Percentiles rank a stretch among this genome's conserved stretches.
phyloP scores from a whole-genome alignment of 2,329 filamentous ascomycete species.

The Trichophyton simii region DNA sequence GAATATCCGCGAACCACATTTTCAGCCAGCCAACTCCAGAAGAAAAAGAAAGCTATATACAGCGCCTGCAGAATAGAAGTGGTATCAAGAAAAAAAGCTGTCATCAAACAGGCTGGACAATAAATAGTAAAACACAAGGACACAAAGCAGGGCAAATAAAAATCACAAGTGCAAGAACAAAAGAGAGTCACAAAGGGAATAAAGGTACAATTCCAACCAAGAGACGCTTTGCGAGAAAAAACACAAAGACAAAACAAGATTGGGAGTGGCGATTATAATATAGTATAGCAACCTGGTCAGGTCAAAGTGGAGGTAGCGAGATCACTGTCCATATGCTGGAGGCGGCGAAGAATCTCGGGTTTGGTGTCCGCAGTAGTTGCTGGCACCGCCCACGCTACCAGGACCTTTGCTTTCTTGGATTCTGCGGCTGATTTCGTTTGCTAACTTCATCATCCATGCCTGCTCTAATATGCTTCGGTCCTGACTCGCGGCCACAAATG shows the following conservation, averaged over 20 bases:
- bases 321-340: conserved; percentile 34
- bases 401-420: conserved; percentile 71
- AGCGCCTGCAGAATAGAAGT: conserved; percentile 5
- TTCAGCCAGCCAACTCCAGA: neutral
- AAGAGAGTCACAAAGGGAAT: conserved; percentile 4
- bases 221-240: neutral
- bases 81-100: neutral
- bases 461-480: conserved; percentile 34
- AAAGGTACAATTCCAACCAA: conserved; percentile 1
- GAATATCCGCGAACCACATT: neutral
- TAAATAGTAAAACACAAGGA: neutral
- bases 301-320: neutral
- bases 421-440: conserved; percentile 70
- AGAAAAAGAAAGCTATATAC: neutral
- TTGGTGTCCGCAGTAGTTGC: conserved; percentile 26
- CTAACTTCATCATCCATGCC: conserved; percentile 54
- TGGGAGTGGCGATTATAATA: conserved; percentile 18
- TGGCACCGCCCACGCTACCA: conserved; percentile 20
- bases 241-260: conserved; percentile 28
- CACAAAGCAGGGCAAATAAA: neutral
- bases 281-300: neutral
- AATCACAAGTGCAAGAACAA: neutral
- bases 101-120: neutral
- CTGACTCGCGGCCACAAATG: conserved; percentile 11
- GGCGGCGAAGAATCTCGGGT: conserved; percentile 30